Evolutionary conservation across 2,329 filamentous ascomycete genomes (phyloP).

Genomic region (Pyricularia pennisetigena): DNA sequence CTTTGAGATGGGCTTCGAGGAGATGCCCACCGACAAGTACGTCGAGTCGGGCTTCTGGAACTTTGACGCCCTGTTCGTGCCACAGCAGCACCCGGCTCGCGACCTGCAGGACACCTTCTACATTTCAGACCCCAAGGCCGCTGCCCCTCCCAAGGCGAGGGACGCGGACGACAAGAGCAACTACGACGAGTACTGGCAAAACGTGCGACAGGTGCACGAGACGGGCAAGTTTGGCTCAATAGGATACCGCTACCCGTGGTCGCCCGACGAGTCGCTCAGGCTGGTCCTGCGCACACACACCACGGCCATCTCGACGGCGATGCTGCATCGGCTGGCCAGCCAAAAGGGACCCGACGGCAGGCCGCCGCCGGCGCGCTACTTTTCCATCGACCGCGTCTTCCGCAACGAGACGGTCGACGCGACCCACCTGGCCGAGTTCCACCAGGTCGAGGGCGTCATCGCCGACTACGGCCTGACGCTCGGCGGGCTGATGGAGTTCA

Average conservation of each 20-base stretch:
- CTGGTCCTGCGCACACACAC: slow-evolving; percentile 95
- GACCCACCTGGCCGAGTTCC: slow-evolving; percentile 95
- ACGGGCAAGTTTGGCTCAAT: slow-evolving; percentile 88
- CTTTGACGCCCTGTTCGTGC: slow-evolving; percentile 93
- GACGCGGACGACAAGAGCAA: slow-evolving; percentile 39
- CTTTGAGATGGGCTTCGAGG: slow-evolving; percentile 97
- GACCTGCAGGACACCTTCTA: slow-evolving; percentile 97
- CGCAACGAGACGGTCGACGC: slow-evolving; percentile 95
- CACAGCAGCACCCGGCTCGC: slow-evolving; percentile 93
- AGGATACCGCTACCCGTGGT: slow-evolving; percentile 94
- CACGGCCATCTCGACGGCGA: slow-evolving; percentile 81
- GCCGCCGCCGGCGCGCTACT: slow-evolving; percentile 72
- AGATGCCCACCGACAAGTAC: slow-evolving; percentile 92
- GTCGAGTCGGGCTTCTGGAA: slow-evolving; percentile 99
- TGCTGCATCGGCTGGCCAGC: slow-evolving; percentile 81
- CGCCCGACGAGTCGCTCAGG: slow-evolving; percentile 72
- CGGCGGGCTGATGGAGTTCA: slow-evolving; percentile 72
- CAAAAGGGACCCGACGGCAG: slow-evolving; percentile 58
- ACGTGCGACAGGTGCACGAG: slow-evolving; percentile 80
- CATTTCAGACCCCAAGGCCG: slow-evolving; percentile 76
- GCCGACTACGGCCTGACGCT: slow-evolving; percentile 90
- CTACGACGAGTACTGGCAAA: slow-evolving; percentile 81
- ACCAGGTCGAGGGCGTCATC: slow-evolving; percentile 97
- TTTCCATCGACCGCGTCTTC: slow-evolving; percentile 98
- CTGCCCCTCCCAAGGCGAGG: slow-evolving; percentile 46